Conservation (phyloP, 2,329 filamentous ascomycete species). For the Exophiala oligosperma region DNA sequence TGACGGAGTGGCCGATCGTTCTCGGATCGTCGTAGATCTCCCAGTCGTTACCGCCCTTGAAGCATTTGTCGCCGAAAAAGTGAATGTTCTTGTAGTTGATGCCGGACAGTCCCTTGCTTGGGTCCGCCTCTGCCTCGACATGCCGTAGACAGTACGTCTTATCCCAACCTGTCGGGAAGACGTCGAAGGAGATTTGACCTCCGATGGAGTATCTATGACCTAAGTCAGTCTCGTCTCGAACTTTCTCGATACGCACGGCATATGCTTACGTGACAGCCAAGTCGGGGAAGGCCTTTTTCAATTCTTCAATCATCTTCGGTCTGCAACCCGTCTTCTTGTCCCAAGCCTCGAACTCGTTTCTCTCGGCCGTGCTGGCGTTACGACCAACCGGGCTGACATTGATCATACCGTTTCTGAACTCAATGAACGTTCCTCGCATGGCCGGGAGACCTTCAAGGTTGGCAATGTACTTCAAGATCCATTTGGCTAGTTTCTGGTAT, state of each 20-base stretch:
- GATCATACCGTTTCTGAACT: constrained; percentile 67
- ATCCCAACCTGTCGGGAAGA: constrained; percentile 96
- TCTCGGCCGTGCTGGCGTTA: constrained; percentile 79
- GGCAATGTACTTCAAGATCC: constrained; percentile 61
- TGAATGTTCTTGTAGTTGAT: constrained; percentile 79
- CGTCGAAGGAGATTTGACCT: constrained; percentile 96
- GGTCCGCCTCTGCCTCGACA: constrained; percentile 72
- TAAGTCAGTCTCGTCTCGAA: background rate
- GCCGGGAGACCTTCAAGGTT: constrained; percentile 58
- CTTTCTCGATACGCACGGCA: background rate
- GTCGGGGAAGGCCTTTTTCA: constrained; percentile 80
- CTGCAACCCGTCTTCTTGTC: constrained; percentile 78
- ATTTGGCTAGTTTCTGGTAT: constrained; percentile 63
- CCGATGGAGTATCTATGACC: constrained; percentile 78
- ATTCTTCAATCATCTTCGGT: constrained; percentile 69
- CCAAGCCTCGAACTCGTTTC: constrained; percentile 77
- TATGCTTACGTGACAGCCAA: constrained; percentile 74
- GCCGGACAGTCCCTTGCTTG: constrained; percentile 62
- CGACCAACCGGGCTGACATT: constrained; percentile 67
- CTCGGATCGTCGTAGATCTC: constrained; percentile 85
- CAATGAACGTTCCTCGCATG: constrained; percentile 67
- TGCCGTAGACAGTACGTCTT: constrained; percentile 96
- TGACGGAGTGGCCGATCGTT: constrained; percentile 83
- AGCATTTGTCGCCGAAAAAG: constrained; percentile 98
- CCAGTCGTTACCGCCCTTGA: constrained; percentile 87